Conservation (phyloP, 306 rosid genomes). For the Ammopiptanthus mongolicus region DNA sequence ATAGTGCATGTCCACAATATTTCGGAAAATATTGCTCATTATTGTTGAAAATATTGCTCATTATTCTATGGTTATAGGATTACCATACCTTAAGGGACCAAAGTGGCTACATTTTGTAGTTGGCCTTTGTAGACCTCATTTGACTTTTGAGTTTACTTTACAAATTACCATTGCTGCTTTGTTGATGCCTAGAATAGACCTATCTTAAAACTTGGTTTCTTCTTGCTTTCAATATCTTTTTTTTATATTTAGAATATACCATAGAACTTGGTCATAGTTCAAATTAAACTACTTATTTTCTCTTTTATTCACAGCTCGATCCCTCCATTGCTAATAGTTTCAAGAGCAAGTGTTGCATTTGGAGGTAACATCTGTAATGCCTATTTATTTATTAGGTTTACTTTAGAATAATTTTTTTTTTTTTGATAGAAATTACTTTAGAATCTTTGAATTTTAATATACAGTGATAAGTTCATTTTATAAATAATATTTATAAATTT, state of each 20-base stretch:
- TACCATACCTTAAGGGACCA: slow-evolving; percentile 90
- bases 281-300: slow-evolving; percentile 11
- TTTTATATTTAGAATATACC: neutral
- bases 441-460: neutral
- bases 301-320: slow-evolving; percentile 44
- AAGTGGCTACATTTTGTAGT: slow-evolving; percentile 91
- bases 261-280: neutral
- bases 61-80: slow-evolving; percentile 50
- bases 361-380: slow-evolving; percentile 52
- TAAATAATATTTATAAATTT: too few species aligned
- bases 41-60: slow-evolving; percentile 25
- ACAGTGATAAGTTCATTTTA: neutral
- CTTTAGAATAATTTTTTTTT: too few species aligned
- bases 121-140: slow-evolving; percentile 57
- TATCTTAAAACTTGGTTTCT: slow-evolving; percentile 16
- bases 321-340: slow-evolving; percentile 73
- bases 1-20: too few species aligned
- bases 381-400: neutral
- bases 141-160: slow-evolving; percentile 7
- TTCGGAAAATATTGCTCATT: too few species aligned
- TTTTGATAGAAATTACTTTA: too few species aligned
- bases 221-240: neutral
- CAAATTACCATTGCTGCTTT: neutral
- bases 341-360: slow-evolving; percentile 80
- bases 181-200: neutral